phyloP scores from a whole-genome alignment of 306 rosid genomes.

The Macrotyloma uniflorum region DNA sequence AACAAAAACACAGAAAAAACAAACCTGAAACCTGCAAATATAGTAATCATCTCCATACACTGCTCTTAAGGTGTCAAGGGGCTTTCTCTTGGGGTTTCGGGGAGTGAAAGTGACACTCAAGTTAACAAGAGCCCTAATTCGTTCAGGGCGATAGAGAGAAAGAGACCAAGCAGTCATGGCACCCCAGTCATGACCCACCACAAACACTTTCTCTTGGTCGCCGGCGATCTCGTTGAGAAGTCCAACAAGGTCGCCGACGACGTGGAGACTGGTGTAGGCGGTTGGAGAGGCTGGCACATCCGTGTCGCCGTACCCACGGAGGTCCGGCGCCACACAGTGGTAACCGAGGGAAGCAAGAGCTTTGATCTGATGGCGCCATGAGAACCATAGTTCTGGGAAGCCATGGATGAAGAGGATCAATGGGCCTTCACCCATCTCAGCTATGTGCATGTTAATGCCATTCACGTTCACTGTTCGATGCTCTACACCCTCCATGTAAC shows the following conservation, averaged over 20 bases:
- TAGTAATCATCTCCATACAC: conserved; percentile 69
- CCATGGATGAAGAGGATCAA: conserved; percentile 82
- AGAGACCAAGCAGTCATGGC: conserved; percentile 68
- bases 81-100: conserved; percentile 60
- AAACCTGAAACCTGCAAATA: conserved; percentile 77
- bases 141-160: conserved; percentile 66
- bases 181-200: conserved; percentile 95
- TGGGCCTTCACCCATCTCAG: conserved; percentile 76
- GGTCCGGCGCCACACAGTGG: conserved; percentile 74
- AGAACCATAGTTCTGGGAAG: conserved; percentile 82
- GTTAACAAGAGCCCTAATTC: conserved; percentile 66
- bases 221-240: conserved; percentile 55
- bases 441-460: conserved; percentile 81
- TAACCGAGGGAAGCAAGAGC: conserved; percentile 70
- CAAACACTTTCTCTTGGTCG: conserved; percentile 65
- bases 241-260: conserved; percentile 70
- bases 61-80: conserved; percentile 49
- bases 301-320: conserved; percentile 81
- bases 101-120: conserved; percentile 61
- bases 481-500: conserved; percentile 51
- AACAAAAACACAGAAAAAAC: background rate
- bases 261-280: conserved; percentile 60
- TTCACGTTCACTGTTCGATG: conserved; percentile 59
- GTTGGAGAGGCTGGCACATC: conserved; percentile 42
- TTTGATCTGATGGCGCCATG: conserved; percentile 83